A percentile compares a stretch with the other conserved stretches of the same genome.
phyloP scores from a whole-genome alignment of 345 rosid genomes.

The Lenwebbia sp. region DNA sequence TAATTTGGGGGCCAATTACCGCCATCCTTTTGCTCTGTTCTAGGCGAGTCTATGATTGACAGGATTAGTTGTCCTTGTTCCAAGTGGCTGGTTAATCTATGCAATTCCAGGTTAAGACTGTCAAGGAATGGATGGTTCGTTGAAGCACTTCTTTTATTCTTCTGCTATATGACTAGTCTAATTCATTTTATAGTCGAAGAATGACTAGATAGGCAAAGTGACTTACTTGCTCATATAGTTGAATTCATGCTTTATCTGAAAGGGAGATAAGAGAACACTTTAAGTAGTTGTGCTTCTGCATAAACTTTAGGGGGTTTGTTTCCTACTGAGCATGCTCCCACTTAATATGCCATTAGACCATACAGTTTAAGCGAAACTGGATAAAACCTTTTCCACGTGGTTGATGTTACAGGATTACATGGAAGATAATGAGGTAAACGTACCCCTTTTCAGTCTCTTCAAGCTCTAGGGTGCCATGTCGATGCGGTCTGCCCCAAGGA shows the following conservation, averaged over 20 bases:
- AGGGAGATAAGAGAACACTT: neutral
- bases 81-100: neutral
- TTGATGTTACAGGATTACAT: constrained; percentile 52
- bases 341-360: neutral
- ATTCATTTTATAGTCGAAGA: neutral
- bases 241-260: neutral
- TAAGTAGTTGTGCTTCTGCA: neutral
- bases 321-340: neutral
- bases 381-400: neutral
- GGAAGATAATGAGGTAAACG: constrained; percentile 81
- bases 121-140: neutral
- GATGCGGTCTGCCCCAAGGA: constrained; percentile 85
- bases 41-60: neutral
- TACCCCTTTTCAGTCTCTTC: constrained; percentile 75
- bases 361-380: neutral
- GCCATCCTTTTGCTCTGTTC: neutral
- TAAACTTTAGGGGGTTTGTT: neutral
- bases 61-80: neutral
- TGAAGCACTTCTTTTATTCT: neutral
- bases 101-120: neutral
- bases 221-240: neutral
- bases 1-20: neutral
- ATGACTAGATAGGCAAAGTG: neutral
- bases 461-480: constrained; percentile 75
- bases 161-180: neutral